Conservation (phyloP, 306 rosid species). For the Castanospermum australe region DNA sequence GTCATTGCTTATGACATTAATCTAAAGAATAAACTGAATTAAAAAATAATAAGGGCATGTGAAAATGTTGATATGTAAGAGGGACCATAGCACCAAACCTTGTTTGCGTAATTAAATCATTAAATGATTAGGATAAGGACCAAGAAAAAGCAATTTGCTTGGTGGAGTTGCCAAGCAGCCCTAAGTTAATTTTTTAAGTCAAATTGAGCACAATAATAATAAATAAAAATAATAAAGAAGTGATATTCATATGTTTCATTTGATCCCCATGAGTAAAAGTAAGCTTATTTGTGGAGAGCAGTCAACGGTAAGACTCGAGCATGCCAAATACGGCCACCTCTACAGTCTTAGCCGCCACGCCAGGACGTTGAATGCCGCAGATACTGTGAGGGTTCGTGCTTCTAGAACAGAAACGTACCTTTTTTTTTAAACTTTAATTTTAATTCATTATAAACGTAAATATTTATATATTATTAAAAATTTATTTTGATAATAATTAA, state of each 20-base stretch:
- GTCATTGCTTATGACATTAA: constrained; percentile 28
- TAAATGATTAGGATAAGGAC: no score
- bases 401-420: not conserved
- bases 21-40: not conserved
- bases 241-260: not conserved
- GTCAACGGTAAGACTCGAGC: no score
- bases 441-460: no score
- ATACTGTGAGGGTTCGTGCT: not conserved
- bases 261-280: not conserved
- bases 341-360: constrained; percentile 7
- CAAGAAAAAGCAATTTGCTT: not conserved
- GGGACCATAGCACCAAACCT: not conserved
- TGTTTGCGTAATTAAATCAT: not conserved
- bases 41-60: constrained; percentile 11
- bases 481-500: no score
- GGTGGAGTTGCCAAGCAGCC: constrained; percentile 19
- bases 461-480: no score
- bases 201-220: not conserved
- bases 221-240: no score
- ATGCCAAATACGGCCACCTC: constrained; percentile 12
- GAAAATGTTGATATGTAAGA: not conserved
- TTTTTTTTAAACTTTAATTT: no score
- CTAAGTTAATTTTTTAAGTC: not conserved
- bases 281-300: not conserved
- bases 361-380: not conserved